Base-by-base conservation (phyloP, 495 filamentous ascomycete genomes). In the Neurospora sp. region DNA sequence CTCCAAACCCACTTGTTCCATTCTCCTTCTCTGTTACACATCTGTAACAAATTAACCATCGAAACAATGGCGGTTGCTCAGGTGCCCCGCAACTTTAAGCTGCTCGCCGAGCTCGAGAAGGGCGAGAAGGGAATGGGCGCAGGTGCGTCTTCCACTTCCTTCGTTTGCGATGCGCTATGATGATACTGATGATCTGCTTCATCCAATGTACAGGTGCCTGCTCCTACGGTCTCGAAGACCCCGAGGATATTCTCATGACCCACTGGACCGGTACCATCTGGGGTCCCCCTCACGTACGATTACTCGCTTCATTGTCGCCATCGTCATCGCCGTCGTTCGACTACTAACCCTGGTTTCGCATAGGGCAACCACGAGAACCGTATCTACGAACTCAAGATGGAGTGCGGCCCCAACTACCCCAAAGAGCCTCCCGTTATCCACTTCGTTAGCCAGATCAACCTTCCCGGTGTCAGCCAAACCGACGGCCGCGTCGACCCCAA, bases 181-280 rank as follows among this genome's bases (percentile, higher is more conserved):
- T 16, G 27, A 66, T 44, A 11, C 75, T 70, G 42, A 73, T 37
- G 5, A 12, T n/a, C 38, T 69, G 12, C 12, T 14, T 38, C 27
- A 35, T 61, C 53, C 53, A 1, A 66, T 73, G 73, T 78, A 42
- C 1, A 97, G 96, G 97, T 85, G 94, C 94, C 71, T 97, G 94
- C 86, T 98, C 96, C 5, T 98, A 98, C 76, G 96, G 96, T 77
- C 90, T 98, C 53, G 93, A 93, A 71, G 93, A 98, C 82, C 93
- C 93, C 37, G 95, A 97, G 78, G 96, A 99, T 78, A 88, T 98
- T 77, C 89, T 94, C 83, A 97, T 99, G 94, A 93, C 93, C 73
- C 93, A 97, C 88, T 99, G 96, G 96, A 97, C 96, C 75, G 96
- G 94, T 70, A 98, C 96, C 1, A 98, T 99, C 75, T 89, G 98